Evolutionary conservation across 352 stramenopile species (phyloP).

Genomic region (Globisporangium ultimum): DNA sequence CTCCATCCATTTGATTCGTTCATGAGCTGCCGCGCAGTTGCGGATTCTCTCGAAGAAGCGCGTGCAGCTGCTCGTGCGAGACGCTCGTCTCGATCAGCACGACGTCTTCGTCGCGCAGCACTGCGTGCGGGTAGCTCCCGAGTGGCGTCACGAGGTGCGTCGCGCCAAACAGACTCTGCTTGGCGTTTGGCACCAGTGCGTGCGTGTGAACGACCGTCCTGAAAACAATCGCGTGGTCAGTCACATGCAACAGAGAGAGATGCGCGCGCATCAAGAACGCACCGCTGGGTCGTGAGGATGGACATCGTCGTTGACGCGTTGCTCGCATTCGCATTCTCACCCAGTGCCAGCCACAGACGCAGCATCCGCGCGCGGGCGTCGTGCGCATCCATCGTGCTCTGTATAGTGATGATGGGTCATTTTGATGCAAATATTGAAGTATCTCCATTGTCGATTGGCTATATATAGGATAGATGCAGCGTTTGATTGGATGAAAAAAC

Average conservation of each 20-base stretch:
- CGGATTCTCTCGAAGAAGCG: slow-evolving; percentile 11
- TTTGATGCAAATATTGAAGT: too few species aligned
- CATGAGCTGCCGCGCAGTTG: too few species aligned
- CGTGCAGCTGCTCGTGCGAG: slow-evolving; percentile 22
- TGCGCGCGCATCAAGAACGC: neutral
- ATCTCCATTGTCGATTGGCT: too few species aligned
- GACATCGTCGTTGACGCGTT: slow-evolving; percentile 17
- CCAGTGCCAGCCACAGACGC: slow-evolving; percentile 41
- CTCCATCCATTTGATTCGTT: neutral
- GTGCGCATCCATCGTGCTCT: slow-evolving; percentile 28
- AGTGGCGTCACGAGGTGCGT: slow-evolving; percentile 58
- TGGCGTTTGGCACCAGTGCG: slow-evolving; percentile 41
- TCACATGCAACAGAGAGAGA: neutral
- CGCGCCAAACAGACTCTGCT: slow-evolving; percentile 61
- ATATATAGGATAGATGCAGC: too few species aligned
- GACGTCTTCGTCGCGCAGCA: slow-evolving; percentile 56
- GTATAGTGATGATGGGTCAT: too few species aligned
- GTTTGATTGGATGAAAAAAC: too few species aligned
- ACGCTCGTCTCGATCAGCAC: slow-evolving; percentile 41
- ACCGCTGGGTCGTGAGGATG: slow-evolving; percentile 58
- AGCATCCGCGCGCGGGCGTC: slow-evolving; percentile 54
- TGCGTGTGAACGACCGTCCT: slow-evolving; percentile 51
- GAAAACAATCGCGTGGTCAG: neutral
- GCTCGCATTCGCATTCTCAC: slow-evolving; percentile 1
- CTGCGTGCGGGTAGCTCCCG: slow-evolving; percentile 54